Base-by-base conservation (phyloP, 2,329 filamentous ascomycete species). In the Penicillium brasilianum region DNA sequence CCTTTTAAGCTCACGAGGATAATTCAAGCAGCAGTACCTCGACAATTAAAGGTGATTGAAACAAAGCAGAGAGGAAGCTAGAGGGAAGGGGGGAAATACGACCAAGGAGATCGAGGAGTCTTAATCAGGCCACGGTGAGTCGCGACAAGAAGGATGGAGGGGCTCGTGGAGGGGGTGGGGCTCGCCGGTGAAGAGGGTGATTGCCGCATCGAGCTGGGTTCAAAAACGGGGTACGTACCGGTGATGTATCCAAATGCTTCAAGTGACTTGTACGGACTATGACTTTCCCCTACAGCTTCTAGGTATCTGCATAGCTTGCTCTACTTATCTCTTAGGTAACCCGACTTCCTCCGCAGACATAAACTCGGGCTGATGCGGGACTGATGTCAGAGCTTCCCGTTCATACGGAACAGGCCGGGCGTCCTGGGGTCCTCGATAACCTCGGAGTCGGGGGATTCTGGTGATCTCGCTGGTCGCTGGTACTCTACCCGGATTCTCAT, bases 331-430 rank as follows among this genome's bases (percentile, higher is more conserved):
- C 4, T 0, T 4, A 58, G 9, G 66, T 70, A 52, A 20, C 48
- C 53, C 54, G 36, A 59, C 34, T 32, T 51, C 62, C 59, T 68
- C 70, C 72, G 74, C 71, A 71, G 67, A 72, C 62, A 61, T 58
- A 57, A 57, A 66, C n/a, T 74, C 75, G 75, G 76, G 74, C 74
- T 77, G 73, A 74, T 76, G 74, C 76, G 76, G 76, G 73, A 77
- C 72, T 77, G 74, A 77, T 76, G 73, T 77, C 73, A 78, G 63
- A 68, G 58, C 36, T 65, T 37, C 53, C 51, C 59, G 66, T 68
- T 55, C 60, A 65, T 66, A 66, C 74, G 73, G 73, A 71, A 74
- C 59, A 58, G 64, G 58, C 63, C 68, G 68, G 67, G 59, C 61
- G 22, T 34, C 43, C 51, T 49, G 48, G 58, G 55, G 58, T 52